Base-by-base conservation (phyloP, 1,139 yeast species). In the Scheffersomyces segobiensis region DNA sequence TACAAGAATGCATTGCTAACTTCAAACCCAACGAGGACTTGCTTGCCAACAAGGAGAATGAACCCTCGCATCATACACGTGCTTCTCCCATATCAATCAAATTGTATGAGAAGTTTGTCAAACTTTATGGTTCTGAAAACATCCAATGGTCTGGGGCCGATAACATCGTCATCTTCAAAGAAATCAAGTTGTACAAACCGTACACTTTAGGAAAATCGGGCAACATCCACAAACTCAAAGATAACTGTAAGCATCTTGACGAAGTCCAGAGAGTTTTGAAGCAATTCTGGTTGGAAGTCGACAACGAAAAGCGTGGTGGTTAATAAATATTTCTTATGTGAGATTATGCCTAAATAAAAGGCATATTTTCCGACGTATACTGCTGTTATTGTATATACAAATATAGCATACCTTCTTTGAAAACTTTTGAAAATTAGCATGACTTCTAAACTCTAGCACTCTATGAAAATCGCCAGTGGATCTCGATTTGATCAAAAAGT, bases 261-360 rank as follows among this genome's bases (percentile, higher is more conserved):
- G 74, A 84, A 59, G 83, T 88, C 24, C 81, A 79, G 66, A 78
- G 80, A 63, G 80, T 85, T 55, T 83, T 88, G 26, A 82, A 81
- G 60, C 87, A 84, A 59, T 83, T 84, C 46, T 85, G 89, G 87
- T 74, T 78, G 53, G 82, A 79, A 60, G 71, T 84, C 60, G 86
- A 82, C 59, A 71, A 68, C 54, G 78, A 79, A 59, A 79, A 78
- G 63, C 85, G 86, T 66, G 92, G 92, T n/a, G 92, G 92, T 53
- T 87, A 66, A 74, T 18, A 8, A 4, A 24, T 6, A 24, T 46
- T 18, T 39, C n/a, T 14, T 42, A 21, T 32, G 49, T 2, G n/a
- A 18, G 14, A 10, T 6, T 19, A 42, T 14, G 5, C 12, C 50
- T n/a, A 6, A 5, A 5, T 47, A 59, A 2, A 56, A 42, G 22